Base-by-base conservation (phyloP, 805 yeast species). In the Monosporozyma aerobia region DNA sequence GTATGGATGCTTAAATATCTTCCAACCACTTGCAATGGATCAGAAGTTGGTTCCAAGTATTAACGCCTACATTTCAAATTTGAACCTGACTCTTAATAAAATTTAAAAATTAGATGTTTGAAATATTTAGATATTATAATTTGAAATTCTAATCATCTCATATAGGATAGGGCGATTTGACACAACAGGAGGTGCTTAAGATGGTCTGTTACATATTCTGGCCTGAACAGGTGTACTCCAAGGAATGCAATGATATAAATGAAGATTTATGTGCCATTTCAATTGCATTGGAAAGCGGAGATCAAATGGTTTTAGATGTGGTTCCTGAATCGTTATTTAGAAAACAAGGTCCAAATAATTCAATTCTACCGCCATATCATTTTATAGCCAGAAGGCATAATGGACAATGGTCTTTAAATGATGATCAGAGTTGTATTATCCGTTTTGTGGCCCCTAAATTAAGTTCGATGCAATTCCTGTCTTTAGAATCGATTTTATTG, bases 361-460 rank as follows among this genome's bases (percentile, higher is more conserved):
- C 27, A 22, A 41, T 32, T 30, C 29, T 16, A 2, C 25, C 41
- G 14, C 63, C 64, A 2, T 63, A 63, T 46, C 43, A 48, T 4
- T 23, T 51, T 3, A 50, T 61, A 7, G 61, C 57, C 10, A 49
- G 29, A 3, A 50, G 47, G 29, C 25, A 19, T 3, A 35, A 35
- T 16, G 39, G 19, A 4, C 23, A 23, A 3, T 56, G 63, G 58
- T 33, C 48, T 2, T 52, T 59, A 7, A 23, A 50, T 2, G 48
- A 51, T 19, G 49, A 53, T 2, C 49, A 58, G 10, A 5, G 59
- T 63, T n/a, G 60, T 49, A n/a, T 54, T 81, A 2, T 85, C 3
- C 59, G 77, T n/a, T 90, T 80, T 63, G 77, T 78, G 27, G 85
- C 94, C 1, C 97, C 97, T 0, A 76, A 78, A 45, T 79, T 85